Percentiles rank a stretch among this genome's conserved stretches.
phyloP scores from a whole-genome alignment of 306 rosid genomes.

The Malus sieversii region DNA sequence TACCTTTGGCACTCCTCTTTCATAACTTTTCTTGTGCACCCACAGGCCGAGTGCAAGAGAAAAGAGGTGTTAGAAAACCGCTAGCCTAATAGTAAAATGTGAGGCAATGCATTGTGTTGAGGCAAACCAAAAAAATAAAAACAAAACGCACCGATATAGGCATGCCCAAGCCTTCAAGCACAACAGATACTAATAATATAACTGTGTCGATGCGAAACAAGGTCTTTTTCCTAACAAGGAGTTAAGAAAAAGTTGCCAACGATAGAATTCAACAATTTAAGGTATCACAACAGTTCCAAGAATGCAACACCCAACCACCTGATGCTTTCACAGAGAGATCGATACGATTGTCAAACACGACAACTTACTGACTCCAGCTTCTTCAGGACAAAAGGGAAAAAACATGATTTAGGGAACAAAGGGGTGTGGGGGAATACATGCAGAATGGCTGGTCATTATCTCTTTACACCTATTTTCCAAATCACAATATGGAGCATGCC shows the following conservation, averaged over 20 bases:
- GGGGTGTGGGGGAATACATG: constrained; percentile 29
- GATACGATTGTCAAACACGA: constrained; percentile 35
- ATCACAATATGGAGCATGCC: constrained; percentile 97
- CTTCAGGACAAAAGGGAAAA: constrained; percentile 41
- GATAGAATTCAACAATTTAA: constrained; percentile 45
- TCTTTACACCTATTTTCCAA: constrained; percentile 36
- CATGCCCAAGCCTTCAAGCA: background rate
- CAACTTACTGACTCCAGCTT: constrained; percentile 53
- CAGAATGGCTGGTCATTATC: constrained; percentile 34
- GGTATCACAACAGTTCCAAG: constrained; percentile 53
- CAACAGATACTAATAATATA: background rate
- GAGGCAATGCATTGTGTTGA: background rate
- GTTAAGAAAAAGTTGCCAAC: constrained; percentile 37
- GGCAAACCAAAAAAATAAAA: background rate
- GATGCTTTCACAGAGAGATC: constrained; percentile 45
- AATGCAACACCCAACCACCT: constrained; percentile 45
- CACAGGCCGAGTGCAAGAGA: background rate
- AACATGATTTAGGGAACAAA: constrained; percentile 11
- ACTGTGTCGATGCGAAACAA: constrained; percentile 30
- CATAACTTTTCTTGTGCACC: background rate
- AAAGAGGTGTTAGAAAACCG: too few relatives aligned
- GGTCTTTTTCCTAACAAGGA: constrained; percentile 47
- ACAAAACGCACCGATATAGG: background rate
- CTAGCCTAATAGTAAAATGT: background rate
- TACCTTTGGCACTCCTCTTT: background rate